Evolutionary conservation across 2,329 filamentous ascomycete genomes (phyloP).

Genomic region (Fusarium dlaminii): DNA sequence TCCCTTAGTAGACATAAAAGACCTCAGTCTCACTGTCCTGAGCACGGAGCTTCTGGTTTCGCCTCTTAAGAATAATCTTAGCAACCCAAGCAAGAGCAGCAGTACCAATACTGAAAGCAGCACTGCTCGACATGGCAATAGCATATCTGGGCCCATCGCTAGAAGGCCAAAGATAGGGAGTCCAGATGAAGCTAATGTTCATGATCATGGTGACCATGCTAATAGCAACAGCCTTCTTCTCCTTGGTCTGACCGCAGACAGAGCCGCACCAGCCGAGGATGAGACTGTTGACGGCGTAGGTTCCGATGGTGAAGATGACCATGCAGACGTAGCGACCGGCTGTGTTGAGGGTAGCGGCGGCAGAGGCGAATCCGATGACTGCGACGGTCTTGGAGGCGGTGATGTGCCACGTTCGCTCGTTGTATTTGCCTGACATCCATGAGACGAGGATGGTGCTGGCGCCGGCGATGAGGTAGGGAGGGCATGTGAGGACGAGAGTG

Average conservation of each 20-base stretch:
- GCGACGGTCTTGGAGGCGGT: slow-evolving; percentile 54
- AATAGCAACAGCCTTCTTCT: slow-evolving; percentile 59
- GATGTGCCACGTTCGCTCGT: slow-evolving; percentile 60
- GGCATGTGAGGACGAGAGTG: slow-evolving; percentile 48
- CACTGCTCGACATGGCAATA: slow-evolving; percentile 36
- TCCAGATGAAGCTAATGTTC: slow-evolving; percentile 43
- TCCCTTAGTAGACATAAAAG: slow-evolving; percentile 45
- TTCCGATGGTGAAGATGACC: slow-evolving; percentile 52
- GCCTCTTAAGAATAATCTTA: slow-evolving; percentile 47
- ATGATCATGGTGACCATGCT: slow-evolving; percentile 46
- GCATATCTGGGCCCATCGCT: slow-evolving; percentile 38
- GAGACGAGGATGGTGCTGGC: slow-evolving; percentile 36
- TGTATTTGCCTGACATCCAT: slow-evolving; percentile 55
- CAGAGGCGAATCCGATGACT: slow-evolving; percentile 41
- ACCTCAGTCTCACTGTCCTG: slow-evolving; percentile 39
- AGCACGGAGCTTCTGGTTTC: slow-evolving; percentile 49
- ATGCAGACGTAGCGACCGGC: slow-evolving; percentile 45
- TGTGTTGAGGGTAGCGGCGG: slow-evolving; percentile 39
- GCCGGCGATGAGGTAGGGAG: slow-evolving; percentile 56
- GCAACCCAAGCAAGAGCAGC: slow-evolving; percentile 53
- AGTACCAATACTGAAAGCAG: slow-evolving; percentile 47
- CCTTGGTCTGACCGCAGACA: slow-evolving; percentile 57
- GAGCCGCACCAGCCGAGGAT: slow-evolving; percentile 56
- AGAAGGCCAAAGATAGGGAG: slow-evolving; percentile 39
- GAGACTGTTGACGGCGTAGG: slow-evolving; percentile 56